Percentiles rank a stretch among this genome's conserved stretches.
These are phyloP conservation scores for Trametes versicolor DNA, from an alignment of 1,284 basidiomycete species.

Conservation along the genomic window DNA sequence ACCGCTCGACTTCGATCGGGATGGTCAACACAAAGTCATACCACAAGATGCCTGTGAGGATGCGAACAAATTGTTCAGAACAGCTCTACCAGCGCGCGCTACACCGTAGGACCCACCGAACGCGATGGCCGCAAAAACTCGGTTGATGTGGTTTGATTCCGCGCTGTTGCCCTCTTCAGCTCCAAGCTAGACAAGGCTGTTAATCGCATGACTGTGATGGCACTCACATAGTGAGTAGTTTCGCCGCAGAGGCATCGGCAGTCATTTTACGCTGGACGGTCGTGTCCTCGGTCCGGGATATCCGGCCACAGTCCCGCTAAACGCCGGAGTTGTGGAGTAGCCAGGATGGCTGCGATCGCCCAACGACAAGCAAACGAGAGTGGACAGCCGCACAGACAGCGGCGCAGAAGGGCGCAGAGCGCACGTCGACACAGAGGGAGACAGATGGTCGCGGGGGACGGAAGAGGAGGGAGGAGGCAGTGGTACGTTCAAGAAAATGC, in stretches of 20 bases:
- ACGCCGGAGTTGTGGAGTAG: neutral
- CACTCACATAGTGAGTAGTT: neutral
- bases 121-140: conserved; percentile 11
- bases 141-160: conserved; percentile 14
- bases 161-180: neutral
- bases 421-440: neutral
- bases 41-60: conserved; percentile 8
- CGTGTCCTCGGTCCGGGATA: conserved; percentile 6
- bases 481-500: neutral
- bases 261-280: conserved; percentile 10
- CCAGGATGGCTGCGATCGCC: conserved; percentile 3
- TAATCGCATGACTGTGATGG: neutral
- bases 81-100: neutral
- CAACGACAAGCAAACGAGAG: neutral
- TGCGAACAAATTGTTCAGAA: neutral
- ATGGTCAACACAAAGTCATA: conserved; percentile 39
- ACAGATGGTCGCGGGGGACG: neutral
- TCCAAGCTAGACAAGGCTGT: neutral
- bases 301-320: conserved; percentile 6
- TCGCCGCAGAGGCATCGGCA: conserved; percentile 2
- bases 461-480: neutral
- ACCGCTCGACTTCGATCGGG: conserved; percentile 40
- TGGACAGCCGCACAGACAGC: neutral
- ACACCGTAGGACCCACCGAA: conserved; percentile 5
- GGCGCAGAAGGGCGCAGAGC: neutral